Percentiles rank a stretch among this genome's conserved stretches.
phyloP scores from a whole-genome alignment of 2,329 filamentous ascomycete genomes.

The Fusarium luffae region DNA sequence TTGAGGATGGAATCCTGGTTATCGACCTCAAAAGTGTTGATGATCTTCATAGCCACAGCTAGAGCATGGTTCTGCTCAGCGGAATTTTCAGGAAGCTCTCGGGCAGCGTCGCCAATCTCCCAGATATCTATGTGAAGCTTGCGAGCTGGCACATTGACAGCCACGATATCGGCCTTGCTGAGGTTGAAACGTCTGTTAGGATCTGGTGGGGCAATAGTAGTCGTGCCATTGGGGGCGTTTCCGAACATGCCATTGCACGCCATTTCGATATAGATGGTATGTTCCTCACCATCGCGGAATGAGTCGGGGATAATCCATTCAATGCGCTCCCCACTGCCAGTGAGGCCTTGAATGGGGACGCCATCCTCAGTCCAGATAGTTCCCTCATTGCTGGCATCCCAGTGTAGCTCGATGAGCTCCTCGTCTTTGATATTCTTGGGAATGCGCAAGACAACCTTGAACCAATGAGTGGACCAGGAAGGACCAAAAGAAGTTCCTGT shows the following conservation, averaged over 20 bases:
- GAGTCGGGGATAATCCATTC: constrained; percentile 90
- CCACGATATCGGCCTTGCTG: constrained; percentile 83
- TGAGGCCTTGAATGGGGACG: constrained; percentile 90
- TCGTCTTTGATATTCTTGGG: constrained; percentile 78
- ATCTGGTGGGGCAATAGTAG: constrained; percentile 84
- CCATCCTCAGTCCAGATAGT: constrained; percentile 92
- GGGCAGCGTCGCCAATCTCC: constrained; percentile 92
- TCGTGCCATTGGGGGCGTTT: constrained; percentile 83
- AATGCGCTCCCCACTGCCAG: constrained; percentile 85
- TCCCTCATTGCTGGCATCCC: constrained; percentile 96
- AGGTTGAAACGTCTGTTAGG: constrained; percentile 86
- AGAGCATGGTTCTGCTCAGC: constrained; percentile 91
- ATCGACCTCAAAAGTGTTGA: constrained; percentile 87
- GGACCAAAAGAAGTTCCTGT: constrained; percentile 88
- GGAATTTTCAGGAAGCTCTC: constrained; percentile 88
- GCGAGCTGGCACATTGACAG: constrained; percentile 86
- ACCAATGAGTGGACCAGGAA: constrained; percentile 98
- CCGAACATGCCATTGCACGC: constrained; percentile 99
- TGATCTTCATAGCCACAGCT: constrained; percentile 85
- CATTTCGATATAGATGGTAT: constrained; percentile 96
- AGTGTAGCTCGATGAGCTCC: constrained; percentile 91
- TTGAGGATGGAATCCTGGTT: constrained; percentile 81
- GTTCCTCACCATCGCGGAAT: constrained; percentile 86
- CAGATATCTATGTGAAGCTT: constrained; percentile 92
- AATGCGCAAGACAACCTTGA: constrained; percentile 83